Evolutionary conservation across 2,329 filamentous ascomycete species (phyloP).

Genomic region (Alternaria gaisen): DNA sequence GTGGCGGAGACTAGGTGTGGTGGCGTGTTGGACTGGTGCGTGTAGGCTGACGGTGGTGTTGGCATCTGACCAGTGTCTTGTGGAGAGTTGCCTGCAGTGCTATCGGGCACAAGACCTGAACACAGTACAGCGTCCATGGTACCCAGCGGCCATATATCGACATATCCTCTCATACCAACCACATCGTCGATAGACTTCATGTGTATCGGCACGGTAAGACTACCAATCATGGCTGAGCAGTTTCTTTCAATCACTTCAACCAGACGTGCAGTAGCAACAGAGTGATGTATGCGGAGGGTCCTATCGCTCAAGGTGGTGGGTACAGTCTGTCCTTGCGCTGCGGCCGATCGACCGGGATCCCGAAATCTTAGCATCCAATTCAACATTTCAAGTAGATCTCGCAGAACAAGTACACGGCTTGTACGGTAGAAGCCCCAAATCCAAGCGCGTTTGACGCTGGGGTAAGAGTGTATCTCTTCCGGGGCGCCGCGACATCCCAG

Average conservation of each 20-base stretch:
- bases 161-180: constrained; percentile 40
- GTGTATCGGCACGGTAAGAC: constrained; percentile 37
- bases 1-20: not conserved
- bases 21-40: not conserved
- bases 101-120: constrained; percentile 38
- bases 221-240: constrained; percentile 35
- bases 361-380: constrained; percentile 43
- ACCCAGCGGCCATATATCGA: constrained; percentile 38
- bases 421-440: constrained; percentile 45
- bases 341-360: constrained; percentile 9
- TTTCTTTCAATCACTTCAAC: constrained; percentile 35
- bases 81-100: constrained; percentile 13
- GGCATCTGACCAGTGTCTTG: constrained; percentile 1
- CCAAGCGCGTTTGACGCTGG: constrained; percentile 34
- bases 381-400: constrained; percentile 41
- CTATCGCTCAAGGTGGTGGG: constrained; percentile 23
- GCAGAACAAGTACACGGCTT: constrained; percentile 36
- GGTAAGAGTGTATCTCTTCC: constrained; percentile 37
- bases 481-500: constrained; percentile 36
- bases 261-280: constrained; percentile 30
- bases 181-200: constrained; percentile 35
- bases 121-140: constrained; percentile 39
- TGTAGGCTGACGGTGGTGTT: constrained; percentile 2
- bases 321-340: constrained; percentile 5
- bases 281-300: constrained; percentile 27